These are phyloP conservation scores for Peronospora farinosa DNA, from an alignment of 352 stramenopile genomes.

Conservation along the genomic window DNA sequence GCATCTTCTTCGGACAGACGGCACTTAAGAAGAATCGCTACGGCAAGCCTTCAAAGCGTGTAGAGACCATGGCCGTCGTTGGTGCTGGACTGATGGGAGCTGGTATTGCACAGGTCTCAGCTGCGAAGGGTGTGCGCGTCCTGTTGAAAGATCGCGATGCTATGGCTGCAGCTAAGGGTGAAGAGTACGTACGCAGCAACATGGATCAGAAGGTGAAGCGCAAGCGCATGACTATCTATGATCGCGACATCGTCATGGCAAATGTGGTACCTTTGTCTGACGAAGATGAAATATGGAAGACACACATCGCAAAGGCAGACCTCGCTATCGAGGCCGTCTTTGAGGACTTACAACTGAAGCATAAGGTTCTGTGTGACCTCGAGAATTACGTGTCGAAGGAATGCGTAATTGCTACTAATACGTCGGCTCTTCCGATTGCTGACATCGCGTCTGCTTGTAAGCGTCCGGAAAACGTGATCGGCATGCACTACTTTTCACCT, in stretches of 20 bases:
- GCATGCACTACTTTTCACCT: slow-evolving; percentile 99
- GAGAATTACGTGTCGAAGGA: slow-evolving; percentile 90
- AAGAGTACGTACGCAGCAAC: slow-evolving; percentile 93
- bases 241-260: slow-evolving; percentile 88
- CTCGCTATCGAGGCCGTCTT: slow-evolving; percentile 98
- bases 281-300: slow-evolving; percentile 87
- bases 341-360: slow-evolving; percentile 96
- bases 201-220: slow-evolving; percentile 94
- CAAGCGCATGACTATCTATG: slow-evolving; percentile 88
- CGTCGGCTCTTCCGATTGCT: slow-evolving; percentile 93
- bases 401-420: slow-evolving; percentile 97
- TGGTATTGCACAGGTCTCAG: slow-evolving; percentile 94
- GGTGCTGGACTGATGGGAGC: slow-evolving; percentile 98
- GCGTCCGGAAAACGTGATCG: slow-evolving; percentile 89
- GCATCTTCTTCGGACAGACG: slow-evolving; percentile 97
- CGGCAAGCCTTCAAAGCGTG: slow-evolving; percentile 74
- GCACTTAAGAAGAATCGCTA: slow-evolving; percentile 97
- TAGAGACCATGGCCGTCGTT: slow-evolving; percentile 93
- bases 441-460: slow-evolving; percentile 88
- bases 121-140: slow-evolving; percentile 91
- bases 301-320: slow-evolving; percentile 91
- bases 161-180: slow-evolving; percentile 65
- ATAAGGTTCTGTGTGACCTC: slow-evolving; percentile 91
- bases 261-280: slow-evolving; percentile 91
- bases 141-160: slow-evolving; percentile 95